Percentiles rank a stretch among this genome's conserved stretches.
These are phyloP conservation scores for Isabelozyma gotoi DNA, from an alignment of 805 yeast species.

Conservation along the genomic window DNA sequence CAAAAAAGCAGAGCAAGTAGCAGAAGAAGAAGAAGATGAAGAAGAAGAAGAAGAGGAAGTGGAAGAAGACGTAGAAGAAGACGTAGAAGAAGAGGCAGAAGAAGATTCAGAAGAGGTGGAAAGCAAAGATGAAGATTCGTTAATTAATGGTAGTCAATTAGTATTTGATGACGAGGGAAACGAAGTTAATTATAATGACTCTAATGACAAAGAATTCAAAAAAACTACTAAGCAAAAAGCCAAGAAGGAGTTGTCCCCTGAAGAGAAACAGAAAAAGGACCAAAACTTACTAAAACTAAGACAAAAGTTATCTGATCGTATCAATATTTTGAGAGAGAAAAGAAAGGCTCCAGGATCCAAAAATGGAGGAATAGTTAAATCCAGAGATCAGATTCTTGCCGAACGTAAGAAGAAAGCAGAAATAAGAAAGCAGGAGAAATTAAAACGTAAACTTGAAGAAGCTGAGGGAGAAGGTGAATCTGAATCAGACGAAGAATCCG, in stretches of 20 bases:
- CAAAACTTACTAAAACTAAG: constrained; percentile 66
- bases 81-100: constrained; percentile 16
- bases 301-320: constrained; percentile 75
- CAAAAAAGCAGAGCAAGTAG: constrained; percentile 14
- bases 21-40: background rate
- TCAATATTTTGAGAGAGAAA: constrained; percentile 65
- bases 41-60: constrained; percentile 6
- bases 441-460: constrained; percentile 40
- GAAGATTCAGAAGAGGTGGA: constrained; percentile 11
- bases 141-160: constrained; percentile 23
- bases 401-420: constrained; percentile 56
- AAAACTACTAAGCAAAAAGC: constrained; percentile 8
- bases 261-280: constrained; percentile 49
- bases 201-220: constrained; percentile 3
- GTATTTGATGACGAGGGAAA: constrained; percentile 67
- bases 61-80: constrained; percentile 10
- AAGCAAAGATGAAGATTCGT: constrained; percentile 9
- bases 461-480: constrained; percentile 41
- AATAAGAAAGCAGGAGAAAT: constrained; percentile 42
- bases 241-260: constrained; percentile 37
- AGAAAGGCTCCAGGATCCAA: constrained; percentile 92
- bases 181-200: constrained; percentile 12
- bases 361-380: constrained; percentile 76
- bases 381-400: constrained; percentile 76
- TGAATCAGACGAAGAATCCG: constrained; percentile 27